phyloP scores from a whole-genome alignment of 768 basidiomycete genomes.

The Austroboletus festivus region DNA sequence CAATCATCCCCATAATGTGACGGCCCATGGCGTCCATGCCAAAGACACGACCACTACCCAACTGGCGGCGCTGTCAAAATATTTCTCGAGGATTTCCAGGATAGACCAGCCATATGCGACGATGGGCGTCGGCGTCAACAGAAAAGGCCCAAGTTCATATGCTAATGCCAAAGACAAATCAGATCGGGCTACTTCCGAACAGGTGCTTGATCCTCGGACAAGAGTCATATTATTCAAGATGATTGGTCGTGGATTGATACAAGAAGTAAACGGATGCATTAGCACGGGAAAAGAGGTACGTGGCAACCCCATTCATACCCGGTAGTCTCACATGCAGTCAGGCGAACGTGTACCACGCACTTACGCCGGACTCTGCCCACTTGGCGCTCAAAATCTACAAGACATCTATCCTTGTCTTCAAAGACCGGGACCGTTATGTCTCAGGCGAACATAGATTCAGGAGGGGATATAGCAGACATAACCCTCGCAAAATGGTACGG shows the following conservation, averaged over 20 bases:
- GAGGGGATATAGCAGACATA: conserved; percentile 81
- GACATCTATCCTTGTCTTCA: conserved; percentile 96
- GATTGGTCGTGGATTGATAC: conserved; percentile 84
- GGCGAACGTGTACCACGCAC: conserved; percentile 97
- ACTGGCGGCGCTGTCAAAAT: conserved; percentile 71
- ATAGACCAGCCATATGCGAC: conserved; percentile 73
- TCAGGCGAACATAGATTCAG: conserved; percentile 95
- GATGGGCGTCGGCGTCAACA: conserved; percentile 74
- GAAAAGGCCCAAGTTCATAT: conserved; percentile 86
- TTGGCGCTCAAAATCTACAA: conserved; percentile 98
- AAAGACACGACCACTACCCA: conserved; percentile 70
- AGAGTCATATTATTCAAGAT: conserved; percentile 93
- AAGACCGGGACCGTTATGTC: conserved; percentile 96
- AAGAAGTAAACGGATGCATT: conserved; percentile 92
- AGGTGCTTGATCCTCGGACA: conserved; percentile 95
- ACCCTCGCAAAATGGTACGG: conserved; percentile 98
- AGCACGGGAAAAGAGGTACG: conserved; percentile 96
- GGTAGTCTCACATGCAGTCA: conserved; percentile 30
- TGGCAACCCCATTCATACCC: neutral
- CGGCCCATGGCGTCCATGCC: conserved; percentile 27
- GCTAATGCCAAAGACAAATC: conserved; percentile 94
- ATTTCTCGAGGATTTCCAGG: conserved; percentile 67
- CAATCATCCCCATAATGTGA: conserved; percentile 54
- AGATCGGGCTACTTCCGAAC: conserved; percentile 95
- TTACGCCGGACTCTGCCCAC: conserved; percentile 52